A percentile compares a stretch with the other conserved stretches of the same genome.
phyloP scores from a whole-genome alignment of 2,329 filamentous ascomycete genomes.

The Neoarthrinium moseri region DNA sequence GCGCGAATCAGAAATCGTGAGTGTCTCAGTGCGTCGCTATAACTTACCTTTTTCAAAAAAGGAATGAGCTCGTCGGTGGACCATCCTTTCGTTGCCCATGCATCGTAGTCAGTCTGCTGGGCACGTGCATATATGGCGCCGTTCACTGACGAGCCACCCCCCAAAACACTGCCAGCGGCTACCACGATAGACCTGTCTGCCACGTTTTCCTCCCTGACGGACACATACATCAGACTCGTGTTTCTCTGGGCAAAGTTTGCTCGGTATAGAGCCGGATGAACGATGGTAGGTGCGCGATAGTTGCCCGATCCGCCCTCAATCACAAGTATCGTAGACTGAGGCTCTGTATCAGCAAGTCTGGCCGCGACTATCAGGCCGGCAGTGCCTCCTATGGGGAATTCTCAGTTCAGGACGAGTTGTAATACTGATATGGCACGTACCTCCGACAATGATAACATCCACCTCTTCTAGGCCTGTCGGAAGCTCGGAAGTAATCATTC shows the following conservation, averaged over 20 bases:
- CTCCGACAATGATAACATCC: neutral
- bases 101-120: slow-evolving; percentile 22
- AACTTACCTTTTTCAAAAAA: slow-evolving; percentile 21
- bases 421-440: neutral
- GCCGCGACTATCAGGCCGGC: neutral
- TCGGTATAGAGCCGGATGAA: neutral
- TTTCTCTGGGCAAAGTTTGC: neutral
- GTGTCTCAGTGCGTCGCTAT: neutral
- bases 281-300: neutral
- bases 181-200: neutral
- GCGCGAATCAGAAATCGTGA: neutral
- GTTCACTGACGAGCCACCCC: slow-evolving; percentile 50
- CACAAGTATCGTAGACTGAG: neutral
- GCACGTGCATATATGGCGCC: slow-evolving; percentile 36
- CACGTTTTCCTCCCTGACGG: neutral
- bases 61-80: slow-evolving; percentile 23
- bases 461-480: too few relatives aligned
- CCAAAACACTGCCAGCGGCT: slow-evolving; percentile 37
- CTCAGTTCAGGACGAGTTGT: neutral
- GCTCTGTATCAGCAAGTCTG: slow-evolving; percentile 4
- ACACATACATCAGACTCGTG: neutral
- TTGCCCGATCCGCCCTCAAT: neutral
- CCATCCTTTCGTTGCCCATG: slow-evolving; percentile 18
- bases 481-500: too few relatives aligned
- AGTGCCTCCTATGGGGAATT: neutral